Base-by-base conservation (phyloP, 352 stramenopile genomes). In the Phytophthora syringae region DNA sequence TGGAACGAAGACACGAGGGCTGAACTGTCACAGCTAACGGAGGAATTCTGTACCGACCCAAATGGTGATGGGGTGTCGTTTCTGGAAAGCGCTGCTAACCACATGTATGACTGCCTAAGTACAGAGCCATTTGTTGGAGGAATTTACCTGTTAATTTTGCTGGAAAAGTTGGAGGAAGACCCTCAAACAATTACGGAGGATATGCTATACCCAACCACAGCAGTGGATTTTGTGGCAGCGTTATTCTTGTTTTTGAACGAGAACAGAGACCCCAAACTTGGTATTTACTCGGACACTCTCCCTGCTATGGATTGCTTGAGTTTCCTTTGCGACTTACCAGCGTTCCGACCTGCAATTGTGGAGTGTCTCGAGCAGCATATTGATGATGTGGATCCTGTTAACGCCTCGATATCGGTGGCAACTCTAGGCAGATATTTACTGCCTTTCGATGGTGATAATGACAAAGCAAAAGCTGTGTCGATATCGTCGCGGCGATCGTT, bases 101-200 rank as follows among this genome's bases (percentile, higher is more conserved):
- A 94, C 67, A 91, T 92, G 79, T 94, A 94, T 56, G 84, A 93
- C 66, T 91, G 84, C 52, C 50, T 94, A 11, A 88, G 86, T 39
- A 70, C 74, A 7, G 84, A 94, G 24, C 84, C 86, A 10, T 76
- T 78, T 24, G 75, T 93, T 42, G 84, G 82, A 30, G 84, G 82
- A 9, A 89, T 94, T 15, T 94, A 90, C 59, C 48, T 94, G 16
- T 66, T 72, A 2, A 79, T 93, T 37, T 59, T 94, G 24, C 66
- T 93, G 20, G 82, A 89, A 36, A 92, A 90, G 57, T 80, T 72
- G 1, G 66, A 81, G 11, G 77, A 80, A 15, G 77, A 89, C 36
- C 70, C 74, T 0, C 50, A 75, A 42, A 43, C 65, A 0, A 81
- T 94, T 42, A 84, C 77, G 1, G 73, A 74, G 7, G 74, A 86